phyloP scores from a whole-genome alignment of 805 yeast species.

The Barnettozyma vustinii region DNA sequence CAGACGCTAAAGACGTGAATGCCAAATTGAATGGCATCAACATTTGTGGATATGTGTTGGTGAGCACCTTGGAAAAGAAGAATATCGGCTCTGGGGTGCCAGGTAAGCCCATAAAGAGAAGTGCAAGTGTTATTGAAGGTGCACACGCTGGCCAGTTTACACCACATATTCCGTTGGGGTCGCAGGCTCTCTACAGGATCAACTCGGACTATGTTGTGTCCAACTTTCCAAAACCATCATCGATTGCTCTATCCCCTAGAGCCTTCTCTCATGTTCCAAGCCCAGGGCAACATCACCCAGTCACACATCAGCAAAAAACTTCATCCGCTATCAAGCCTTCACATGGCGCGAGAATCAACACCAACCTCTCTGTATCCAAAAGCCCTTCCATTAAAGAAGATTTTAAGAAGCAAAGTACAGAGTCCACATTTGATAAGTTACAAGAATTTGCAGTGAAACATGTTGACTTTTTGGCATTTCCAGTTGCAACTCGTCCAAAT shows the following conservation, averaged over 20 bases:
- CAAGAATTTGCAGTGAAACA: constrained; percentile 27
- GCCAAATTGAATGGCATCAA: constrained; percentile 24
- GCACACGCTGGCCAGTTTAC: neutral
- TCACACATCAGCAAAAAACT: neutral
- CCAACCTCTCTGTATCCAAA: neutral
- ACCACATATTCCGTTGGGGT: neutral
- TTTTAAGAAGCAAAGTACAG: constrained; percentile 5
- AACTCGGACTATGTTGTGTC: constrained; percentile 2
- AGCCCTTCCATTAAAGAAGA: constrained; percentile 2
- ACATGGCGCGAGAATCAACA: neutral
- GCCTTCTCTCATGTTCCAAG: neutral
- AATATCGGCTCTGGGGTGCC: constrained; percentile 1
- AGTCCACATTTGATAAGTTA: constrained; percentile 14
- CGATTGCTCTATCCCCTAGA: constrained; percentile 1
- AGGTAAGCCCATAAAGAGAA: neutral
- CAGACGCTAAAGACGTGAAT: constrained; percentile 19
- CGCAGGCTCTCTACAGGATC: neutral
- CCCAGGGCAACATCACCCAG: neutral
- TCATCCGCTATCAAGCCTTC: neutral
- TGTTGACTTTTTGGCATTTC: constrained; percentile 29
- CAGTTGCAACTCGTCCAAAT: constrained; percentile 29
- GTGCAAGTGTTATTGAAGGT: constrained; percentile 1
- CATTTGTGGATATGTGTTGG: constrained; percentile 15
- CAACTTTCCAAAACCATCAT: constrained; percentile 1
- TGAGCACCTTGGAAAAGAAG: constrained; percentile 12